Evolutionary conservation across 192 early-diverging fungal species (phyloP).

Genomic region (Coemansia sp.): DNA sequence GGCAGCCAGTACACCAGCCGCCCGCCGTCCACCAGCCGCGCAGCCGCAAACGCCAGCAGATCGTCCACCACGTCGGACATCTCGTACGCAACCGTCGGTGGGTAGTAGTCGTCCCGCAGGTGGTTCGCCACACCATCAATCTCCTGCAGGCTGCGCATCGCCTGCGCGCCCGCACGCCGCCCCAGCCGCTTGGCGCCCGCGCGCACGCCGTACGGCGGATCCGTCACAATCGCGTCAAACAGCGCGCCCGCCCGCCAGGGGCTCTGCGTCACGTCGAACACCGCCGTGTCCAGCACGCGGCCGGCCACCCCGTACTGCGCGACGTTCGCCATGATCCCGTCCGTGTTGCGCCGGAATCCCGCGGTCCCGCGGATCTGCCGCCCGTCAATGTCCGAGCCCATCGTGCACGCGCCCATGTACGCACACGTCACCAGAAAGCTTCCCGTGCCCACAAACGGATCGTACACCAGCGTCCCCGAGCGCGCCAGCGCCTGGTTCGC

Average conservation of each 20-base stretch:
- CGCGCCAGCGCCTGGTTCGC: constrained; percentile 86
- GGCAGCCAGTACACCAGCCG: constrained; percentile 97
- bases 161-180: constrained; percentile 43
- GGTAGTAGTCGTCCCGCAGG: constrained; percentile 66
- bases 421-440: constrained; percentile 90
- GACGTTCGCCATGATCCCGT: constrained; percentile 72
- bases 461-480: constrained; percentile 73
- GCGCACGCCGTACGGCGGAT: constrained; percentile 94
- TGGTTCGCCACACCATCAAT: constrained; percentile 43
- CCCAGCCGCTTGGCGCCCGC: constrained; percentile 93
- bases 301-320: constrained; percentile 73
- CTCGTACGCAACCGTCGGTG: constrained; percentile 92
- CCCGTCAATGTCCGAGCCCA: constrained; percentile 97
- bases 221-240: constrained; percentile 93
- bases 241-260: constrained; percentile 65
- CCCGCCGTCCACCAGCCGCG: constrained; percentile 70
- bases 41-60: constrained; percentile 77
- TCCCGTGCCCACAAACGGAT: constrained; percentile 97
- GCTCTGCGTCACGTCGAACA: constrained; percentile 82
- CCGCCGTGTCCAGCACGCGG: constrained; percentile 75
- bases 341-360: constrained; percentile 27
- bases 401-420: constrained; percentile 85
- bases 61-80: constrained; percentile 87
- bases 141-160: constrained; percentile 20
- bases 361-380: constrained; percentile 90